Percentiles rank a stretch among this genome's conserved stretches.
Evolutionary conservation across 1,284 basidiomycete species (phyloP).

Genomic region (Irpex lacteus): DNA sequence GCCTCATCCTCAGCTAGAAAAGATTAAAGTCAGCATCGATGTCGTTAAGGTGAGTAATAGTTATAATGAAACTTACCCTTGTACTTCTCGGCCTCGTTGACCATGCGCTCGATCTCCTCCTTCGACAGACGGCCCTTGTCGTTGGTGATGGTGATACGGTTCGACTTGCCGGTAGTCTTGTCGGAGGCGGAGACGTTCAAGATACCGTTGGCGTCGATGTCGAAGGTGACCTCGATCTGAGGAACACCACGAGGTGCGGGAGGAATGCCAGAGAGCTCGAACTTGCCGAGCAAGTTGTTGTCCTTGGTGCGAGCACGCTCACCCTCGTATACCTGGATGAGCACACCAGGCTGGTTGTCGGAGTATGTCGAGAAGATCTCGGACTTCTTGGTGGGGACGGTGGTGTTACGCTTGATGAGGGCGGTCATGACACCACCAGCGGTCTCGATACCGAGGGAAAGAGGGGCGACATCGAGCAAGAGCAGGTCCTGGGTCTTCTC

Average conservation of each 20-base stretch:
- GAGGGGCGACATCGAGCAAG: constrained; percentile 94
- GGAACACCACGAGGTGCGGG: constrained; percentile 98
- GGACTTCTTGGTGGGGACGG: constrained; percentile 98
- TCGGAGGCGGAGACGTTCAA: constrained; percentile 95
- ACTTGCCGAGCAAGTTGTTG: constrained; percentile 99
- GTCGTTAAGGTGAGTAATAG: background rate
- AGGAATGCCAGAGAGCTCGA: constrained; percentile 97
- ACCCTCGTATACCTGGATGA: constrained; percentile 99
- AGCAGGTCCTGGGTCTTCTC: constrained; percentile 94
- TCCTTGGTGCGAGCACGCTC: constrained; percentile 99
- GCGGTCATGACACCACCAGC: constrained; percentile 99
- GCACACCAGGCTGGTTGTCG: constrained; percentile 98
- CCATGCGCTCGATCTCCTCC: constrained; percentile 99
- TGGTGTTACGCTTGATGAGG: constrained; percentile 98
- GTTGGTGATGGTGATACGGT: constrained; percentile 96
- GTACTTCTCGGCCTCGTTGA: constrained; percentile 91
- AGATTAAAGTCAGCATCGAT: constrained; percentile 20
- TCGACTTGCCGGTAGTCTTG: constrained; percentile 97
- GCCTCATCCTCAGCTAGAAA: constrained; percentile 74
- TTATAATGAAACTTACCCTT: constrained; percentile 50
- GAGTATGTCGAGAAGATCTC: constrained; percentile 99
- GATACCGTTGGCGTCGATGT: constrained; percentile 98
- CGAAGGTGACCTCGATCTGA: constrained; percentile 98
- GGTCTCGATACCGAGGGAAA: constrained; percentile 98
- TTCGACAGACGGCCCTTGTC: constrained; percentile 98